Percentiles rank a stretch among this genome's conserved stretches.
phyloP scores from a whole-genome alignment of 1,284 basidiomycete genomes.

The Naganishia sp. region DNA sequence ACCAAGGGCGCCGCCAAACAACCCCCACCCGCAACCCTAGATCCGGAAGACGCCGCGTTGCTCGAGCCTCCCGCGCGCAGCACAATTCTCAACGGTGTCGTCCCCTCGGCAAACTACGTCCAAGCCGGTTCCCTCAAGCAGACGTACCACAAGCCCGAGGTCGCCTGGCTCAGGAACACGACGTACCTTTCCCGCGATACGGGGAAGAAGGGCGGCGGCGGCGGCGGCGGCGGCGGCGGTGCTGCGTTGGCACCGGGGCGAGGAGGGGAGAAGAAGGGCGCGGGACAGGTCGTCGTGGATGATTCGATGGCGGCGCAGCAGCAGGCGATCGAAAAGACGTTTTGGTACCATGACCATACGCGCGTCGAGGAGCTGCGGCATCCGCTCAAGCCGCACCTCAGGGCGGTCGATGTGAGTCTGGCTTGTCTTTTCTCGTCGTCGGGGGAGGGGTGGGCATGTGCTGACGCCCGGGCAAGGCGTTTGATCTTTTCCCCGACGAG shows the following conservation, averaged over 20 bases:
- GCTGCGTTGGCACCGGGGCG: constrained; percentile 40
- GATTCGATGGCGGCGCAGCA: constrained; percentile 77
- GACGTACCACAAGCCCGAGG: constrained; percentile 56
- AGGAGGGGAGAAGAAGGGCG: constrained; percentile 38
- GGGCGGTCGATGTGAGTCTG: constrained; percentile 67
- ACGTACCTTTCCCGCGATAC: constrained; percentile 60
- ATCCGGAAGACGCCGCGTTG: constrained; percentile 44
- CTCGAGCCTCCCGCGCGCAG: constrained; percentile 40
- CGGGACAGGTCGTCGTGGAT: constrained; percentile 59
- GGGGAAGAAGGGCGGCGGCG: constrained; percentile 25
- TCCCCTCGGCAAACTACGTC: constrained; percentile 23
- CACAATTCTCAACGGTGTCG: constrained; percentile 35
- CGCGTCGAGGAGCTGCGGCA: constrained; percentile 62
- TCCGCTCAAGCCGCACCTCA: constrained; percentile 71
- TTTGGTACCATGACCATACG: constrained; percentile 62
- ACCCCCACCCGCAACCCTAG: neutral
- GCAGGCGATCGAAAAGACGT: constrained; percentile 78
- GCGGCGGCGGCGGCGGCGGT: neutral
- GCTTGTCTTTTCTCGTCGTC: too few species aligned
- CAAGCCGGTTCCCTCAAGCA: constrained; percentile 28
- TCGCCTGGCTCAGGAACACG: constrained; percentile 85
- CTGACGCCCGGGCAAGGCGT: constrained; percentile 53
- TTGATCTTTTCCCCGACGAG: constrained; percentile 80
- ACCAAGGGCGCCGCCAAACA: constrained; percentile 15
- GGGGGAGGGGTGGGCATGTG: too few species aligned